Conservation (phyloP, 129 eudicot species). For the Arctium lappa region DNA sequence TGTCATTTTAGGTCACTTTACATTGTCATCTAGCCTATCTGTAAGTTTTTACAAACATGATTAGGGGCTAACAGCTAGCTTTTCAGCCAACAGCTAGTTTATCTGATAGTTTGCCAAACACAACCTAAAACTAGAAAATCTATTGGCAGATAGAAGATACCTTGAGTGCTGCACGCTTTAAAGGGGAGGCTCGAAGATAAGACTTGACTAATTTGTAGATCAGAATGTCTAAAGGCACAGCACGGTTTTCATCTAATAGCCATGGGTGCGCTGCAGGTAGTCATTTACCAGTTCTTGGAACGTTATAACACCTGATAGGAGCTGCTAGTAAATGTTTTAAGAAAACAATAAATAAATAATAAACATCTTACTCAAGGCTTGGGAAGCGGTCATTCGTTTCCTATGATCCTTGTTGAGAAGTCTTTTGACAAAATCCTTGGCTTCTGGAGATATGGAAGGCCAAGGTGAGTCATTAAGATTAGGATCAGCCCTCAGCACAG, state of each 20-base stretch:
- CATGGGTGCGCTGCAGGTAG: constrained; percentile 91
- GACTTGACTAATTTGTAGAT: constrained; percentile 75
- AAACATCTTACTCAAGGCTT: constrained; percentile 59
- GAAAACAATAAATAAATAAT: background rate
- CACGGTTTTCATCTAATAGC: constrained; percentile 62
- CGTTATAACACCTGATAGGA: background rate
- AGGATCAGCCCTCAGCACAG: constrained; percentile 80
- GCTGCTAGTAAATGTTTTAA: background rate
- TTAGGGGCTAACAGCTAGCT: background rate
- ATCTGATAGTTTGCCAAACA: background rate
- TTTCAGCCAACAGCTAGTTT: background rate
- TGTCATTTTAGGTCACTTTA: too few relatives aligned
- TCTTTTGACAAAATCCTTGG: constrained; percentile 77
- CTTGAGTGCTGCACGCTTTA: constrained; percentile 83
- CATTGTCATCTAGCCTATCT: too few relatives aligned
- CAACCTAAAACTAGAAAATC: background rate
- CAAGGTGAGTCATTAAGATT: constrained; percentile 79
- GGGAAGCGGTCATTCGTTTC: constrained; percentile 81
- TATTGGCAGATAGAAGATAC: constrained; percentile 29
- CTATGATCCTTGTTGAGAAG: constrained; percentile 82
- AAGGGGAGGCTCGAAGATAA: constrained; percentile 71
- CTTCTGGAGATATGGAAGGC: constrained; percentile 80
- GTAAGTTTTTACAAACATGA: too few relatives aligned
- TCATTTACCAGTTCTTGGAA: background rate
- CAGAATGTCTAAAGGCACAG: constrained; percentile 69